phyloP scores from a whole-genome alignment of 352 stramenopile genomes.

The Phytophthora capsici region DNA sequence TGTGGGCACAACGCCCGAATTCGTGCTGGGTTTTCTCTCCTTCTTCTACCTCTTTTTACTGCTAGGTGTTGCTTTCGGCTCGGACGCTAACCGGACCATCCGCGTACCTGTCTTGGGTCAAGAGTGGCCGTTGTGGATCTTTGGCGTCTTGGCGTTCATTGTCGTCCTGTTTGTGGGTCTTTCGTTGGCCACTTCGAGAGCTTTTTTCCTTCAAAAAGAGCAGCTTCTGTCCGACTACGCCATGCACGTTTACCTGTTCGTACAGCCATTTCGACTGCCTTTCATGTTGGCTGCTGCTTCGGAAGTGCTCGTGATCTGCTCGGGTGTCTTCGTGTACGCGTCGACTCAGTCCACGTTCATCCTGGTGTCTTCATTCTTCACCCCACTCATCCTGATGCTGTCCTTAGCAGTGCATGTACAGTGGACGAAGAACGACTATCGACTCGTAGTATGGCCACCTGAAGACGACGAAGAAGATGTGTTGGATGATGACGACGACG shows the following conservation, averaged over 20 bases:
- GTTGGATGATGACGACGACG: conserved; percentile 77
- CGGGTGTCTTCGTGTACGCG: conserved; percentile 81
- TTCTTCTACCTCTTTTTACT: conserved; percentile 90
- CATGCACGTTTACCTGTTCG: conserved; percentile 77
- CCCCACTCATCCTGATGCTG: conserved; percentile 79
- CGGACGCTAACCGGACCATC: conserved; percentile 54
- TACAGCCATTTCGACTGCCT: conserved; percentile 63
- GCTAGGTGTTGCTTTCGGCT: conserved; percentile 76
- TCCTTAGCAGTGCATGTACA: conserved; percentile 75
- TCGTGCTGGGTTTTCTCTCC: conserved; percentile 81
- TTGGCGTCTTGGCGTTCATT: conserved; percentile 84
- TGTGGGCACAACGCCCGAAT: conserved; percentile 80
- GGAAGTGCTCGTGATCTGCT: conserved; percentile 84
- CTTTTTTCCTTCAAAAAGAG: conserved; percentile 84
- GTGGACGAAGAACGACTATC: conserved; percentile 86
- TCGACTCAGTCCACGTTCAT: conserved; percentile 82
- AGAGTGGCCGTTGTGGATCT: conserved; percentile 86
- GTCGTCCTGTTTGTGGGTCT: conserved; percentile 82
- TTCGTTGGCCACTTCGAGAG: conserved; percentile 73
- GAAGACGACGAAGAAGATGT: conserved; percentile 85
- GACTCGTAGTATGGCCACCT: conserved; percentile 81
- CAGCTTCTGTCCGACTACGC: conserved; percentile 81
- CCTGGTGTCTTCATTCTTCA: conserved; percentile 78
- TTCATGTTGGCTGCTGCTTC: conserved; percentile 83
- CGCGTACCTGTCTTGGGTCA: conserved; percentile 64